Percentiles rank a stretch among this genome's conserved stretches.
Evolutionary conservation across 768 basidiomycete species (phyloP).

Genomic region (Suillus paluster): DNA sequence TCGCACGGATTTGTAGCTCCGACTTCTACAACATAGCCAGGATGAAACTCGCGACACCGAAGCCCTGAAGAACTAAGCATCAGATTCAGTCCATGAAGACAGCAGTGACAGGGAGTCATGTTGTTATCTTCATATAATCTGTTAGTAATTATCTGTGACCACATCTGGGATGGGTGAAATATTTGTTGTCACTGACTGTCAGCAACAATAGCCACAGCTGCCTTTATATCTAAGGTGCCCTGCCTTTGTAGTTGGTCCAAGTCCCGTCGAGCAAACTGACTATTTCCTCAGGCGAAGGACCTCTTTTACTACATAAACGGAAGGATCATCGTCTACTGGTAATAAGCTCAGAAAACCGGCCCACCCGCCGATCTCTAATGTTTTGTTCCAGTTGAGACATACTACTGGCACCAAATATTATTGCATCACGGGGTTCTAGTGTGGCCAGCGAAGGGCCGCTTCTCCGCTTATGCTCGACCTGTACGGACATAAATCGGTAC

Average conservation of each 20-base stretch:
- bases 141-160: neutral
- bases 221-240: constrained; percentile 2
- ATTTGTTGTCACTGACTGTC: neutral
- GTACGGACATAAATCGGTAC: neutral
- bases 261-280: constrained; percentile 4
- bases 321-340: neutral
- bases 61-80: constrained; percentile 5
- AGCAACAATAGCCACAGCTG: neutral
- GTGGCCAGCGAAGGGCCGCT: constrained; percentile 50
- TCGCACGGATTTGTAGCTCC: neutral
- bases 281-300: constrained; percentile 6
- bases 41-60: neutral
- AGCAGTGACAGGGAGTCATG: neutral
- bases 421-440: constrained; percentile 40
- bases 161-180: neutral
- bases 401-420: constrained; percentile 51
- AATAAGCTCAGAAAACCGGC: neutral
- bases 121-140: neutral
- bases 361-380: neutral
- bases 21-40: neutral
- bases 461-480: constrained; percentile 39
- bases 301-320: constrained; percentile 1
- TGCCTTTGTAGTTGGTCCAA: constrained; percentile 7
- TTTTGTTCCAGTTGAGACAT: constrained; percentile 42
- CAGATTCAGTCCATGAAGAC: neutral